Evolutionary conservation across 495 filamentous ascomycete genomes (phyloP).

Genomic region (Alectoria sarmentosa): DNA sequence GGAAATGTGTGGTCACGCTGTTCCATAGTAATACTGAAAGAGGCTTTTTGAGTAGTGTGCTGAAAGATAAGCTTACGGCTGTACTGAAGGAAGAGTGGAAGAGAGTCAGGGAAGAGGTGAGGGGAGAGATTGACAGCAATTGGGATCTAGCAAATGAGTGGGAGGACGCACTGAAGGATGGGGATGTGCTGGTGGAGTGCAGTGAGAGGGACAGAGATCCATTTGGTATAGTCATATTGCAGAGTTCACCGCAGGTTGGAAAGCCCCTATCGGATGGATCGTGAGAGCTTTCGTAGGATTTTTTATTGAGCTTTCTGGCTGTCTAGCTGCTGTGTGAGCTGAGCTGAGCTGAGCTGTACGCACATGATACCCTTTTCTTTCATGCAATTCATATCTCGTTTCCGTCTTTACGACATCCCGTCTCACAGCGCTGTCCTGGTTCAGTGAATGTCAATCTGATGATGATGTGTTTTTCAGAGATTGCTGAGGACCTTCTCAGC

Average conservation of each 20-base stretch:
- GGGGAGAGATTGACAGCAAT: conserved; percentile 29
- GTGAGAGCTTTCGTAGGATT: background rate
- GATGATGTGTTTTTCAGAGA: conserved; percentile 8
- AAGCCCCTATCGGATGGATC: conserved; percentile 22
- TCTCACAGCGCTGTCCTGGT: background rate
- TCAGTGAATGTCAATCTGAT: background rate
- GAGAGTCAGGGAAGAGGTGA: conserved; percentile 34
- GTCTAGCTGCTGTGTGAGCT: background rate
- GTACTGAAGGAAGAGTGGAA: conserved; percentile 50
- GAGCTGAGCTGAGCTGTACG: background rate
- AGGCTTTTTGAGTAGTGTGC: conserved; percentile 62
- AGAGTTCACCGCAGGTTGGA: conserved; percentile 28
- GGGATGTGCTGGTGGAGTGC: conserved; percentile 55
- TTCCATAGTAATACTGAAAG: conserved; percentile 92
- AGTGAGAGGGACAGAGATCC: conserved; percentile 78
- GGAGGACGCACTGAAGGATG: conserved; percentile 43
- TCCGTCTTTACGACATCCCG: background rate
- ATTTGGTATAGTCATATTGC: conserved; percentile 57
- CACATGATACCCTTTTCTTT: conserved; percentile 3
- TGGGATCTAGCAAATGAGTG: conserved; percentile 33
- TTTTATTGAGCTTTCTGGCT: background rate
- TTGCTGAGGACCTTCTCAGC: conserved; percentile 60
- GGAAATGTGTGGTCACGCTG: conserved; percentile 73
- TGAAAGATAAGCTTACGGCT: conserved; percentile 57
- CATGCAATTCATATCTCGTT: conserved; percentile 5